Base-by-base conservation (phyloP, 805 yeast genomes). In the Metschnikowia gruessii region DNA sequence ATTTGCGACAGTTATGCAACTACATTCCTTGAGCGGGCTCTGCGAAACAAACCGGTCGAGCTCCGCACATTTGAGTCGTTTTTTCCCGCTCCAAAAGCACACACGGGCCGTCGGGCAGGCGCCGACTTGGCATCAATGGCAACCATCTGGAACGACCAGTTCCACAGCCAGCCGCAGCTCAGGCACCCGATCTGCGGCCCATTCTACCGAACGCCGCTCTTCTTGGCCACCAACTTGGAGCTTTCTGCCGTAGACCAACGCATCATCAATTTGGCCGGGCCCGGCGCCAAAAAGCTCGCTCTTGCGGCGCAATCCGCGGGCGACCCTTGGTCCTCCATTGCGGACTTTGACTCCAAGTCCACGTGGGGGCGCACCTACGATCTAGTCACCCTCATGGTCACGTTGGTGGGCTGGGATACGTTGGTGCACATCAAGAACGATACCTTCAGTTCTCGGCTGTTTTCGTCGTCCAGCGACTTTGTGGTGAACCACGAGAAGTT, bases 381-480 rank as follows among this genome's bases (percentile, higher is more conserved):
- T 36, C 65, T 90, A 46, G 65, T 92, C 46, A 81, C 95, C 4
- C 71, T 80, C 8, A 76, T 94, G 53, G 80, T 83, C 2, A 76
- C 83, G 16, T 66, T 74, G 19, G 70, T 83, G 34, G 97, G 97
- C 3, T 92, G 99, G 99, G 88, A 87, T 55, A 79, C 76, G 30
- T 64, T 89, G 30, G 72, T 91, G 53, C 70, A 72, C 46, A 59
- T 83, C 32, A 79, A 96, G 48, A 80, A 90, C 1, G 68, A 74
- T 16, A 82, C 86, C 0, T 92, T 92, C 65, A 80, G 44, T 7
- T 13, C 22, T 1, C 12, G 28, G n/a, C 13, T n/a, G 11, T 1
- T 9, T 16, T 15, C 21, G 4, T 22, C 37, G 0, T 3, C 31
- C 3, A n/a, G 22, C 11, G 46, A 51, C 5, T 57, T 43, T 45